These are phyloP conservation scores for Coprinopsis marcescibilis DNA, from an alignment of 768 basidiomycete genomes.

Conservation along the genomic window DNA sequence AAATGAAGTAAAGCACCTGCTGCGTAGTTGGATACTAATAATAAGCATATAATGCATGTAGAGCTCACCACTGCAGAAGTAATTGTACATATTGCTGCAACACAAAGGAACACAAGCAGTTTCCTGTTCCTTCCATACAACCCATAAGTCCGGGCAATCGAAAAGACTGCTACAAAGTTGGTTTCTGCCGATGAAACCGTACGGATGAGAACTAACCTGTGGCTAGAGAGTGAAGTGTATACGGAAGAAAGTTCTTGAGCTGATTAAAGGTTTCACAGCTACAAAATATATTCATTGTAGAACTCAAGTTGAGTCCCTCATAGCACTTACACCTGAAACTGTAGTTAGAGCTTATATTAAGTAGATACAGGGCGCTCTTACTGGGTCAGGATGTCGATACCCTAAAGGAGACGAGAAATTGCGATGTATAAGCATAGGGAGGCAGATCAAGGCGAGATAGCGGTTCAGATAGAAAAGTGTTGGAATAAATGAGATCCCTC, in stretches of 20 bases:
- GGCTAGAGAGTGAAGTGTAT: neutral
- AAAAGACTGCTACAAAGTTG: too few species aligned
- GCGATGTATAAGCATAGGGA: constrained; percentile 30
- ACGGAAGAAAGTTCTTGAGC: constrained; percentile 16
- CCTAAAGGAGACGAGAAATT: constrained; percentile 21
- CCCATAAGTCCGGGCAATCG: too few species aligned
- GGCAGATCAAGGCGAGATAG: constrained; percentile 34
- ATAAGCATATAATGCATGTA: too few species aligned
- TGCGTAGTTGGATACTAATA: too few species aligned
- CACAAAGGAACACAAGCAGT: too few species aligned
- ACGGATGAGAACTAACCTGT: neutral
- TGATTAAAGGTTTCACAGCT: constrained; percentile 12
- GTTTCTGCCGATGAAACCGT: neutral
- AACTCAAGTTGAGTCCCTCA: neutral
- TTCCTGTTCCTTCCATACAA: too few species aligned
- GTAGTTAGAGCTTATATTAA: neutral
- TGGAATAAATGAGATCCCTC: constrained; percentile 25
- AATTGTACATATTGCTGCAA: too few species aligned
- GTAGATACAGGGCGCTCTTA: neutral
- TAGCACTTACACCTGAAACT: constrained; percentile 5
- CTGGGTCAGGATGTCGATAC: too few species aligned
- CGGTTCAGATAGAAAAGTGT: constrained; percentile 39
- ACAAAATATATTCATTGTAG: neutral
- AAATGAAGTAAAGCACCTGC: too few species aligned
- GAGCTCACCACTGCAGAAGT: too few species aligned